A percentile compares a stretch with the other conserved stretches of the same genome.
These are phyloP conservation scores for Globisporangium heterothallicum DNA, from an alignment of 352 stramenopile species.

Conservation along the genomic window DNA sequence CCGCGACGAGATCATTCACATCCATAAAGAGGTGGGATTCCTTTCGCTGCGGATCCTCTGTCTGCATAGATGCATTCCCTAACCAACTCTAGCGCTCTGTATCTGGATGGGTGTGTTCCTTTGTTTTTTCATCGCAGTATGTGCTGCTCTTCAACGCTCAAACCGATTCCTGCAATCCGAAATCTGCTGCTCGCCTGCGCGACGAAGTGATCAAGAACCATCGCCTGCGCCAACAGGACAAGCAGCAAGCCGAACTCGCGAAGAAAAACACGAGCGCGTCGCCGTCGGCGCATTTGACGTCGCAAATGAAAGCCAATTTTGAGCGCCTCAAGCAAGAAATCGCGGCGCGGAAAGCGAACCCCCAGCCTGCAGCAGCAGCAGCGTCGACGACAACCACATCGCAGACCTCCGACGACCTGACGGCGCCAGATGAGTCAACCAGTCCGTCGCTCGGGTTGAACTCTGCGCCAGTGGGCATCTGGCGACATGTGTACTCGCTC, in stretches of 20 bases:
- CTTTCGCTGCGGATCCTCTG: not conserved
- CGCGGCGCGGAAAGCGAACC: conserved; percentile 44
- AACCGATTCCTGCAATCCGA: conserved; percentile 73
- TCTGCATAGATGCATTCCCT: not conserved
- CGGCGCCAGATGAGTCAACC: not conserved
- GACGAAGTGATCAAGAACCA: conserved; percentile 72
- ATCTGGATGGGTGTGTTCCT: not conserved
- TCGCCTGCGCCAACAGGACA: conserved; percentile 57
- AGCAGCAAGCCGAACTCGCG: conserved; percentile 31
- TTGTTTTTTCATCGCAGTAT: conserved; percentile 32
- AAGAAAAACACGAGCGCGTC: conserved; percentile 26
- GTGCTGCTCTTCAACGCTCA: conserved; percentile 76
- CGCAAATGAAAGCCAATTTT: conserved; percentile 73
- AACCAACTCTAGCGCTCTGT: not conserved
- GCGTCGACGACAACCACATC: conserved; percentile 7
- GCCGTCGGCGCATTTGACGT: conserved; percentile 26
- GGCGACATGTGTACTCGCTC: conserved; percentile 66
- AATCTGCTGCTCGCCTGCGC: conserved; percentile 48
- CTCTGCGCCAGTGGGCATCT: conserved; percentile 30
- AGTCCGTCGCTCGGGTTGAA: conserved; percentile 7
- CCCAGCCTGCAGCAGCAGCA: conserved; percentile 21
- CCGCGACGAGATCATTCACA: conserved; percentile 82
- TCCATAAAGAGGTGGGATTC: conserved; percentile 76
- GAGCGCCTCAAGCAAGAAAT: conserved; percentile 68
- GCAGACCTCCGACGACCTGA: conserved; percentile 7